Conservation (phyloP, 441 rosid genomes). For the Jatropha podagrica region DNA sequence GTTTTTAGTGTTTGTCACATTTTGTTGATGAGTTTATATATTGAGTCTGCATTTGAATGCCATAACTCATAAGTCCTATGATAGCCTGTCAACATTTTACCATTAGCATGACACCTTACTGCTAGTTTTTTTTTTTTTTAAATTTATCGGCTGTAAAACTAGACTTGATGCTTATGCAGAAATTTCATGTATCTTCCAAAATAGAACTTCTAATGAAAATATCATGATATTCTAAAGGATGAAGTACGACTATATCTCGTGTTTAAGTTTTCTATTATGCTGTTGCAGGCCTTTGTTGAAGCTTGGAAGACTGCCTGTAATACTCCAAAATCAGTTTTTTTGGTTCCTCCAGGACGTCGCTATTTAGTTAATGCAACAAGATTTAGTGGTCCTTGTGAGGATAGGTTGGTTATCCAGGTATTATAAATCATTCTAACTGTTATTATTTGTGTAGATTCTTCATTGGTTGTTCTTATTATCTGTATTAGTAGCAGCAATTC, state of each 20-base stretch:
- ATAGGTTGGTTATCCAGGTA: conserved; percentile 75
- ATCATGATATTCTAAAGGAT: neutral
- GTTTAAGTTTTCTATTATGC: conserved; percentile 19
- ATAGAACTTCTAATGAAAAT: conserved; percentile 4
- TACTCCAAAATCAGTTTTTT: conserved; percentile 61
- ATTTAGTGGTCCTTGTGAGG: conserved; percentile 87
- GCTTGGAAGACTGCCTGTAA: conserved; percentile 80
- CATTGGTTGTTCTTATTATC: neutral
- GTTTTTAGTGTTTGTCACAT: neutral
- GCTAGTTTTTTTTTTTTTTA: neutral
- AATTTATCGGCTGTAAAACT: neutral
- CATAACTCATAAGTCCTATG: neutral
- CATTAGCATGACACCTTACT: neutral
- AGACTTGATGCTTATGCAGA: neutral
- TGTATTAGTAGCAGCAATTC: neutral
- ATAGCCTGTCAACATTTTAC: neutral
- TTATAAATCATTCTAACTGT: neutral
- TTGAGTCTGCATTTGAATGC: neutral
- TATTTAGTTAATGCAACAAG: conserved; percentile 81
- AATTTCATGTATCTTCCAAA: neutral
- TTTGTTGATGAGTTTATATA: conserved; percentile 5
- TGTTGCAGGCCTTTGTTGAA: conserved; percentile 56
- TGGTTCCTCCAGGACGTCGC: conserved; percentile 67
- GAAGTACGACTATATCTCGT: neutral
- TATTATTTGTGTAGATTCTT: neutral